phyloP scores from a whole-genome alignment of 352 stramenopile genomes.

The Globisporangium abappressorium region DNA sequence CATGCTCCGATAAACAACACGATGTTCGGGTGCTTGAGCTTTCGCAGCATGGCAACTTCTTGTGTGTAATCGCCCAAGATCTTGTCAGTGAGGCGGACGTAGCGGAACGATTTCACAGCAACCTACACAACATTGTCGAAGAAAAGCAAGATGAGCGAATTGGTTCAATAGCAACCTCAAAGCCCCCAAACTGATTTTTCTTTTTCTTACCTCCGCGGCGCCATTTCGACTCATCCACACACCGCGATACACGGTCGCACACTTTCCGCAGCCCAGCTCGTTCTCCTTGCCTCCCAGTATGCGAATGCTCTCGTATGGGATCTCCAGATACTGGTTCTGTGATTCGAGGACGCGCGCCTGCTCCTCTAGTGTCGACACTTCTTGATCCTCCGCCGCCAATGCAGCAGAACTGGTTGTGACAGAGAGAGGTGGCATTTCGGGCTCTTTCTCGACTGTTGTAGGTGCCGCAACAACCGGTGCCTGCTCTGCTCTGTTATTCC shows the following conservation, averaged over 20 bases:
- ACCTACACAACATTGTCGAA: slow-evolving; percentile 29
- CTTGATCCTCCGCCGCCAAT: slow-evolving; percentile 40
- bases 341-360: slow-evolving; percentile 81
- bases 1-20: slow-evolving; percentile 90
- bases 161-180: slow-evolving; percentile 1
- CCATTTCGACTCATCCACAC: slow-evolving; percentile 85
- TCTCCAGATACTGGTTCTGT: slow-evolving; percentile 86
- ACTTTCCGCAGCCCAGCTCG: slow-evolving; percentile 83
- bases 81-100: slow-evolving; percentile 86
- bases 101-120: slow-evolving; percentile 85
- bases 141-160: not conserved
- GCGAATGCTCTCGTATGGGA: slow-evolving; percentile 85
- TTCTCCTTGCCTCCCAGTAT: slow-evolving; percentile 87
- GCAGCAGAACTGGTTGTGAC: slow-evolving; percentile 31
- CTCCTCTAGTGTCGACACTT: slow-evolving; percentile 71
- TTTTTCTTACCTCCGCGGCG: slow-evolving; percentile 54
- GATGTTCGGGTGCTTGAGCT: slow-evolving; percentile 89
- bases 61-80: slow-evolving; percentile 83
- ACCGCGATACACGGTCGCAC: slow-evolving; percentile 82
- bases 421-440: slow-evolving; percentile 35
- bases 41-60: slow-evolving; percentile 82
- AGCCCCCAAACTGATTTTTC: not conserved
- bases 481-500: slow-evolving; percentile 8
- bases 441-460: slow-evolving; percentile 26
- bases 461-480: slow-evolving; percentile 13